Evolutionary conservation across 495 filamentous ascomycete genomes (phyloP), one percentile per base, ranked within the genome.

Genomic region (Talaromyces ruber): DNA sequence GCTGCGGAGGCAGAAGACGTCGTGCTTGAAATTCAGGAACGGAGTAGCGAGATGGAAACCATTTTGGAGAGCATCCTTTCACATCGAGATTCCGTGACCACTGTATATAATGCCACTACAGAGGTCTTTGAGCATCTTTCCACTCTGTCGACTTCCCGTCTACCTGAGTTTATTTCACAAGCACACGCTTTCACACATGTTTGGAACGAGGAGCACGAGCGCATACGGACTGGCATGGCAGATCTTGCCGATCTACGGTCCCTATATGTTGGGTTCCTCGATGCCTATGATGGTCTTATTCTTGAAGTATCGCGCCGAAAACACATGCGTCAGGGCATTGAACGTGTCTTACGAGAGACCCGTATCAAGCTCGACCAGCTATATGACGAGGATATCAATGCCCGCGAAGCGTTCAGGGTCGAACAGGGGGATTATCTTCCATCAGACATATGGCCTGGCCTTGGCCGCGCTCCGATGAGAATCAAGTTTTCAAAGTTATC

Each of bases 1-100:
- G 89, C 94, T 4, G 78, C 78, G 4, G 88, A 96, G 67, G 91
- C 97, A 1, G 91, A 96, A 9, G 94, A 95, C 65, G 94, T 97
- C 14, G 87, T 96, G 2, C 73, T 79, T 59, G 94, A 98, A 65
- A 86, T 98, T 55, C 82, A 88, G 62, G 86, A 91, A 61, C 84
- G 84, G 50, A 84, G 90, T 22, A 79, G 80, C 7, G 84, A 88
- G 32, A 93, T 97, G 85, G 92, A 96, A 71, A 73, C 70, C 0
- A 69, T 74, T 5, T 64, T 76, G 52, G 88, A 87, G 56, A 79
- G 77, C 5, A 72, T 81, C 0, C 76, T 90, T 7, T 70, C 79
- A 4, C 80, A 84, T 45, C 82, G 86, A 58, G 72, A 77, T 63
- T 63, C 63, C 18, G 65, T 79, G 0, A 74, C 84, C 1, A 74